A percentile compares a stretch with the other conserved stretches of the same genome.
phyloP scores from a whole-genome alignment of 2,329 filamentous ascomycete species.

The Exophiala sp. region DNA sequence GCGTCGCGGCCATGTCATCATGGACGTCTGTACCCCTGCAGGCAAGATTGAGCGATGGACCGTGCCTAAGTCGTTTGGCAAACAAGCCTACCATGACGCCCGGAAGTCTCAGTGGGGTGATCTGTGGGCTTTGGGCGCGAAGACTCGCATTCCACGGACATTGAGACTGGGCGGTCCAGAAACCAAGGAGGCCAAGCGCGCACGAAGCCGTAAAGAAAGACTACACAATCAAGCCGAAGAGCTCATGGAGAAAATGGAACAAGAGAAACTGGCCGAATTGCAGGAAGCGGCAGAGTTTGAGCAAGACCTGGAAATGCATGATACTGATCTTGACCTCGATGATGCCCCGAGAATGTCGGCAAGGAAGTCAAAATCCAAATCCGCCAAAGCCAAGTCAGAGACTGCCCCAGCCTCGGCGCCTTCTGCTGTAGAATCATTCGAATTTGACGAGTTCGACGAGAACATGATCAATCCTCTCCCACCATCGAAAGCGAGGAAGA shows the following conservation, averaged over 20 bases:
- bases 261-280: slow-evolving; percentile 14
- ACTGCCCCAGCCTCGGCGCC: neutral
- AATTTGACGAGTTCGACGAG: slow-evolving; percentile 15
- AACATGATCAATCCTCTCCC: slow-evolving; percentile 12
- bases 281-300: slow-evolving; percentile 13
- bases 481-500: neutral
- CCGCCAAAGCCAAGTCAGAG: slow-evolving; percentile 37
- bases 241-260: slow-evolving; percentile 16
- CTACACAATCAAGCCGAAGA: slow-evolving; percentile 17
- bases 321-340: neutral
- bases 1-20: slow-evolving; percentile 74
- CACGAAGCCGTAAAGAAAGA: slow-evolving; percentile 11
- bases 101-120: slow-evolving; percentile 89
- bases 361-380: slow-evolving; percentile 41
- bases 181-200: slow-evolving; percentile 17
- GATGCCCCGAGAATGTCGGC: slow-evolving; percentile 39
- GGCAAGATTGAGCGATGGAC: slow-evolving; percentile 91
- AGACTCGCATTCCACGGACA: slow-evolving; percentile 63
- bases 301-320: slow-evolving; percentile 8
- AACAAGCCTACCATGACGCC: slow-evolving; percentile 82
- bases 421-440: slow-evolving; percentile 15
- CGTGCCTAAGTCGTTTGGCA: slow-evolving; percentile 73
- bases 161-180: slow-evolving; percentile 42
- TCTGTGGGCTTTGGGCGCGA: slow-evolving; percentile 89
- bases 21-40: slow-evolving; percentile 84